Evolutionary conservation across 1,139 yeast species (phyloP), one percentile per base, ranked within the genome.

Genomic region (Pichia sp.): DNA sequence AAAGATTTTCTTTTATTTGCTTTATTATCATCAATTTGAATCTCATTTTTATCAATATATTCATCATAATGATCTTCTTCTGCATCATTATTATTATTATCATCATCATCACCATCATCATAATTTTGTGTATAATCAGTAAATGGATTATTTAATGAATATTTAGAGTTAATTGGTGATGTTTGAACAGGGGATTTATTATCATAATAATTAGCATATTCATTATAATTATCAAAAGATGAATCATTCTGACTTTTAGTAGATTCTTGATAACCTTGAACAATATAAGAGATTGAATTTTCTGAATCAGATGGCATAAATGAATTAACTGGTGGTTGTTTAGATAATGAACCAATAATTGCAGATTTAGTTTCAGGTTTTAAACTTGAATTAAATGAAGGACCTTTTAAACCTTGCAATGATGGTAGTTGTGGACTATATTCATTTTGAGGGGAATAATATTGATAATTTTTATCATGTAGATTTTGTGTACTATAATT

Each of bases 321-420:
- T 18, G 18, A 18, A 18, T 18, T 18, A 18, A 18, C 49, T 7
- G 53, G 40, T 26, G 39, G 39, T 33, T 45, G 45, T 11, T 53
- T 49, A 6, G 52, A 50, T 26, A 59, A 43, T 8, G 64, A 59
- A 9, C 59, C 63, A 18, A 61, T 32, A 26, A 61, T 60, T 3
- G 64, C 65, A 39, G 57, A 53, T 44, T 53, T 53, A 0, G 66
- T 60, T 9, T 58, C 52, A 3, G 61, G 55, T 42, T 58, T 61
- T 40, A 62, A 46, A 2, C 57, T 35, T 9, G 60, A 50, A 37
- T 58, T 58, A n/a, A 79, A 76, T 1, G 78, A 70, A 1, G 87
- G 83, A 0, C 81, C 83, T 49, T 69, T 73, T 50, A 82, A 64
- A 0, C 88, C 88, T 56, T 75, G 64, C 39, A 38, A 11, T 18